phyloP scores from a whole-genome alignment of 306 rosid genomes.

The Vigna hirtella region DNA sequence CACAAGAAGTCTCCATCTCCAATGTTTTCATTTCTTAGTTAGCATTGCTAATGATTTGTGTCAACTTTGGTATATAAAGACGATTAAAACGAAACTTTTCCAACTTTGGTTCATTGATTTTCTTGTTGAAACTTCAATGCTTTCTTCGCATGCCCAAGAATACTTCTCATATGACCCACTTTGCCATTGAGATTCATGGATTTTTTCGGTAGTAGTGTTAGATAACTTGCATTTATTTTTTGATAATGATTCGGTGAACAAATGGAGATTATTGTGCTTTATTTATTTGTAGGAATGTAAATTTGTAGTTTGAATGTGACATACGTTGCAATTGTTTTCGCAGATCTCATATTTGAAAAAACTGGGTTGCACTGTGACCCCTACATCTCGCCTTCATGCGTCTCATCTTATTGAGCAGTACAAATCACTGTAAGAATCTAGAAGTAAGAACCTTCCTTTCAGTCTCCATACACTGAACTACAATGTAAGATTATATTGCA shows the following conservation, averaged over 20 bases:
- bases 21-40: too few relatives aligned
- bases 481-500: not conserved
- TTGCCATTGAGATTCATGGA: not conserved
- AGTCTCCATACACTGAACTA: not conserved
- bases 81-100: not conserved
- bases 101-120: not conserved
- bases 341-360: constrained; percentile 89
- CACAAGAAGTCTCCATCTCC: too few relatives aligned
- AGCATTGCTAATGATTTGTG: too few relatives aligned
- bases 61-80: too few relatives aligned
- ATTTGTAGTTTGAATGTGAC: not conserved
- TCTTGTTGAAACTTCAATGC: not conserved
- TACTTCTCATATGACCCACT: not conserved
- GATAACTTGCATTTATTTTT: not conserved
- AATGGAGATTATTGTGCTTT: not conserved
- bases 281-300: not conserved
- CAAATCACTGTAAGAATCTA: constrained; percentile 66
- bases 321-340: constrained; percentile 13
- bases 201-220: not conserved
- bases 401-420: constrained; percentile 92
- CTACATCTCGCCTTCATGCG: constrained; percentile 90
- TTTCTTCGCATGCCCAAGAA: not conserved
- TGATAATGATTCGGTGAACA: not conserved
- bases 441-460: not conserved
- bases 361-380: constrained; percentile 83